phyloP scores from a whole-genome alignment of 2,329 filamentous ascomycete species.

The Diaporthe vaccinii region DNA sequence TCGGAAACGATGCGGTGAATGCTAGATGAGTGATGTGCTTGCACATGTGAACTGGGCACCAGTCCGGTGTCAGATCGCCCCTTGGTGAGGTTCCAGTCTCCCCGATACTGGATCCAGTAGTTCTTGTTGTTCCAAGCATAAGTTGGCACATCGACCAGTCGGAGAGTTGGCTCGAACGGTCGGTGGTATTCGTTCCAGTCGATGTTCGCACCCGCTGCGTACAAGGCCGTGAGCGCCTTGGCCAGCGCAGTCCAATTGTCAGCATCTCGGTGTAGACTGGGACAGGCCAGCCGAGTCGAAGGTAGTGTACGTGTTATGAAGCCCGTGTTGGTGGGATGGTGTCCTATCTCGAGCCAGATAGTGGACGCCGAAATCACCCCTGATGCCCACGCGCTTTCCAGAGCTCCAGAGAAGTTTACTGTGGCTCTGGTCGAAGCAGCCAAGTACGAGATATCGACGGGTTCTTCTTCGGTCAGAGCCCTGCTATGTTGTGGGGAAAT shows the following conservation, averaged over 20 bases:
- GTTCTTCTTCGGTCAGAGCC: not conserved
- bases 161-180: constrained; percentile 12
- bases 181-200: constrained; percentile 30
- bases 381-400: not conserved
- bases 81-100: constrained; percentile 22
- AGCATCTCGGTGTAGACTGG: constrained; percentile 4
- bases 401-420: constrained; percentile 14
- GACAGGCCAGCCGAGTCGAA: not conserved
- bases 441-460: not conserved
- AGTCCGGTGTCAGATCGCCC: not conserved
- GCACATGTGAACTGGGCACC: too few relatives aligned
- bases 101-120: constrained; percentile 14
- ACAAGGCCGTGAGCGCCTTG: not conserved
- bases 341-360: not conserved
- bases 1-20: constrained; percentile 16
- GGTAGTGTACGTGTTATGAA: constrained; percentile 9
- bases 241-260: constrained; percentile 1
- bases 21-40: not conserved
- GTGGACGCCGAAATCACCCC: not conserved
- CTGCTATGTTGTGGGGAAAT: not conserved
- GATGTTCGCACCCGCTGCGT: not conserved
- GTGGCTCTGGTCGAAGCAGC: not conserved
- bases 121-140: constrained; percentile 30
- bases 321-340: not conserved
- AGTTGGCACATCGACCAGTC: not conserved